Evolutionary conservation across 768 basidiomycete species (phyloP).

Genomic region (Auriscalpium microsporum): DNA sequence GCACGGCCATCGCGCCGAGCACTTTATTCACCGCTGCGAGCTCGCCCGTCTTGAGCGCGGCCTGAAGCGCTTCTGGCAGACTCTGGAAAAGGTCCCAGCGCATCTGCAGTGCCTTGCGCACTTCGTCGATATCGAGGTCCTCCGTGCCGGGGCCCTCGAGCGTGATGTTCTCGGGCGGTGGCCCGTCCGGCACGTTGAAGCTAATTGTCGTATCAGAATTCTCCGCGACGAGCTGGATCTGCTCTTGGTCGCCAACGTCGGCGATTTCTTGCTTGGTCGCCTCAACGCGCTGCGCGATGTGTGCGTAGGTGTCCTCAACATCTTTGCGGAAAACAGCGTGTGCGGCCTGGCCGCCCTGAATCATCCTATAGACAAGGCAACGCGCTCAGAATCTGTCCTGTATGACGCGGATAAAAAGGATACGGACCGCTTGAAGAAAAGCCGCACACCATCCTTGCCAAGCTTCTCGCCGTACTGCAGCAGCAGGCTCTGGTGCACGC

Average conservation of each 20-base stretch:
- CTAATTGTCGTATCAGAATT: slow-evolving; percentile 66
- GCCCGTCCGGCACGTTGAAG: slow-evolving; percentile 94
- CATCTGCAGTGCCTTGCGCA: slow-evolving; percentile 75
- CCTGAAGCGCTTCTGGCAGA: slow-evolving; percentile 63
- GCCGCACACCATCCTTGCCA: slow-evolving; percentile 78
- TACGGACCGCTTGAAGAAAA: slow-evolving; percentile 77
- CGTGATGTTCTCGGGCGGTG: slow-evolving; percentile 77
- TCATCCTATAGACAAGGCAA: slow-evolving; percentile 38
- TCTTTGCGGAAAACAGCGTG: slow-evolving; percentile 79
- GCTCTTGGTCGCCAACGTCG: slow-evolving; percentile 50
- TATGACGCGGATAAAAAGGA: no score
- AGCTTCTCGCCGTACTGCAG: slow-evolving; percentile 93
- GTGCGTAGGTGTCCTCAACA: slow-evolving; percentile 77
- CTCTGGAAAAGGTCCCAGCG: slow-evolving; percentile 85
- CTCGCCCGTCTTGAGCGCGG: slow-evolving; percentile 66
- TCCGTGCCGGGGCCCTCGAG: slow-evolving; percentile 87
- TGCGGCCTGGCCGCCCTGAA: slow-evolving; percentile 65
- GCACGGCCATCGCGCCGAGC: slow-evolving; percentile 74
- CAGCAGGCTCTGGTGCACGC: slow-evolving; percentile 87
- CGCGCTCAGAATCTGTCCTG: no score
- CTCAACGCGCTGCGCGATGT: slow-evolving; percentile 70
- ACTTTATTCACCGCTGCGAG: slow-evolving; percentile 86
- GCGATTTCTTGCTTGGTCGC: slow-evolving; percentile 51
- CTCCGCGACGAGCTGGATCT: slow-evolving; percentile 93
- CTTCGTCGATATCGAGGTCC: slow-evolving; percentile 72